phyloP scores from a whole-genome alignment of 2,329 filamentous ascomycete genomes.

The Cyphellophora attinorum region DNA sequence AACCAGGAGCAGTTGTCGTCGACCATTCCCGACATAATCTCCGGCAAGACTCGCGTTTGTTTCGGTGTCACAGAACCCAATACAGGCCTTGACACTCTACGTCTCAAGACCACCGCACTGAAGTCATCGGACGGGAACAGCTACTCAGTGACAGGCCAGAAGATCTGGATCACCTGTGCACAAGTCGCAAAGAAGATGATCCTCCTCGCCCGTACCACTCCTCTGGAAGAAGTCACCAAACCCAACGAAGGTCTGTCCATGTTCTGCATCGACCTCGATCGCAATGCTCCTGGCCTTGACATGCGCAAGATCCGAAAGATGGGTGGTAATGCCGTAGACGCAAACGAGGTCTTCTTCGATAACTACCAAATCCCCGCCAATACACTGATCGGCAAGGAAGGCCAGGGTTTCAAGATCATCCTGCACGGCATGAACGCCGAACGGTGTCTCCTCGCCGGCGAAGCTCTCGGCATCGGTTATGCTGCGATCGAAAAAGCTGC shows the following conservation, averaged over 20 bases:
- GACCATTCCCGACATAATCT: conserved; percentile 62
- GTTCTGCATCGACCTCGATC: conserved; percentile 70
- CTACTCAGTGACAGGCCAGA: conserved; percentile 59
- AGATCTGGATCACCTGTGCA: conserved; percentile 83
- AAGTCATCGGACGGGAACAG: conserved; percentile 40
- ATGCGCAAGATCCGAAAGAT: conserved; percentile 72
- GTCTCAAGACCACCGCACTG: conserved; percentile 55
- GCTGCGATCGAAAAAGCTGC: conserved; percentile 55
- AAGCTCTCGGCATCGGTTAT: conserved; percentile 72
- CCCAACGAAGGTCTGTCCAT: conserved; percentile 67
- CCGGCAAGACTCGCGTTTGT: conserved; percentile 61
- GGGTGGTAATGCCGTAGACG: conserved; percentile 72
- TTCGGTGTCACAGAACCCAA: conserved; percentile 83
- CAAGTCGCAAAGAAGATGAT: conserved; percentile 80
- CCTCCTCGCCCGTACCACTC: conserved; percentile 65
- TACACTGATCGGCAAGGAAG: conserved; percentile 60
- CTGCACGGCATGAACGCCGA: conserved; percentile 75
- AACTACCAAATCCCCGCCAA: conserved; percentile 58
- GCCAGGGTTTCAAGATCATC: conserved; percentile 69
- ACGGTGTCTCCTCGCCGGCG: conserved; percentile 64
- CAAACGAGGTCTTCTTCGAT: conserved; percentile 84
- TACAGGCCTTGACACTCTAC: conserved; percentile 67
- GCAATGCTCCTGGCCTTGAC: conserved; percentile 48
- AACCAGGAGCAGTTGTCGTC: conserved; percentile 52
- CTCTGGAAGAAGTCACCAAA: conserved; percentile 56